phyloP scores from a whole-genome alignment of 495 filamentous ascomycete species.

The Staphylotrichum tortipilum region DNA sequence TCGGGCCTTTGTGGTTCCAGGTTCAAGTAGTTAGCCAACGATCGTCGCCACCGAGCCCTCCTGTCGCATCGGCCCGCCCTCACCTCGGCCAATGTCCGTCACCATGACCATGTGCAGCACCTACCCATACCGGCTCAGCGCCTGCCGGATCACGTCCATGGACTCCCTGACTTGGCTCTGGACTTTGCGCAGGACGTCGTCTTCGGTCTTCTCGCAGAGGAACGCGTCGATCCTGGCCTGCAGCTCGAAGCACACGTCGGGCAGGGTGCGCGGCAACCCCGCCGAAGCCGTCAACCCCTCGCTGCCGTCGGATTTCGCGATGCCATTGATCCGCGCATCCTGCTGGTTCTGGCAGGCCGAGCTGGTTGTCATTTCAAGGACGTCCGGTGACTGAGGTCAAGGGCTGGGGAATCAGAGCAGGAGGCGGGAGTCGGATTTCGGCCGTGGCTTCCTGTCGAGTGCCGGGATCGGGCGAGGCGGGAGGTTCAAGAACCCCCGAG shows the following conservation, averaged over 20 bases:
- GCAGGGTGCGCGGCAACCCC: slow-evolving; percentile 9
- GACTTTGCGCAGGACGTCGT: slow-evolving; percentile 50
- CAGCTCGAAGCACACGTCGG: slow-evolving; percentile 35
- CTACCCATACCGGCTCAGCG: slow-evolving; percentile 62
- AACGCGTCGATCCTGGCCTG: slow-evolving; percentile 60
- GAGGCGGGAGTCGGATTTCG: too few relatives aligned
- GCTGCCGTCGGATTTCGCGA: not conserved
- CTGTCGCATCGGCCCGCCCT: not conserved
- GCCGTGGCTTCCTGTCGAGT: too few relatives aligned
- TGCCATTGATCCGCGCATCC: not conserved
- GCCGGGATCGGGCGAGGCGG: too few relatives aligned
- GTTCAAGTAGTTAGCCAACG: too few relatives aligned
- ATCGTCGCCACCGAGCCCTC: not conserved
- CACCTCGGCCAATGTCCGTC: slow-evolving; percentile 9
- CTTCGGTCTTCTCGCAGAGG: slow-evolving; percentile 47
- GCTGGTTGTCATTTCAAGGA: not conserved
- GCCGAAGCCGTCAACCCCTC: not conserved
- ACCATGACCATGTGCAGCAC: too few relatives aligned
- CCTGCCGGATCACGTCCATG: slow-evolving; percentile 61
- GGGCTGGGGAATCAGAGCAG: too few relatives aligned
- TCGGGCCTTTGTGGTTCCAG: slow-evolving; percentile 45
- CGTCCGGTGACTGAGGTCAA: not conserved
- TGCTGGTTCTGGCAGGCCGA: not conserved
- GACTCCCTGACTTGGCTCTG: slow-evolving; percentile 66
- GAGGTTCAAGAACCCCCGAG: too few relatives aligned